phyloP scores from a whole-genome alignment of 1,284 basidiomycete species.

The Mycosarcoma maydis region DNA sequence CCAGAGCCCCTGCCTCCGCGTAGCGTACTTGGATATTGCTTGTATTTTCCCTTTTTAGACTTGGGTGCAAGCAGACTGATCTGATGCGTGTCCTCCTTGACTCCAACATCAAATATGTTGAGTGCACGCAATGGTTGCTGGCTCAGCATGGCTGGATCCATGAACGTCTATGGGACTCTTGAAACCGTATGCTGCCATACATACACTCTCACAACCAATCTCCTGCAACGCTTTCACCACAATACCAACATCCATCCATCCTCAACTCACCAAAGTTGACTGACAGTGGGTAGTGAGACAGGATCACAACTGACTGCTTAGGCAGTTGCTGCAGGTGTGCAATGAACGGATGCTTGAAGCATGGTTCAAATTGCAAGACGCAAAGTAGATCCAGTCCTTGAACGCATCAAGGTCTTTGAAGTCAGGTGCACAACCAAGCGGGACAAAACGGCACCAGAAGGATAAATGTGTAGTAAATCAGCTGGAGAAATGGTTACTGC shows the following conservation, averaged over 20 bases:
- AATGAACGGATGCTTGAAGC: no score
- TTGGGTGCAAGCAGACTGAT: slow-evolving; percentile 3
- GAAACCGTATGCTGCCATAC: no score
- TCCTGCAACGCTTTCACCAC: no score
- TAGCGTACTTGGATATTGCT: slow-evolving; percentile 2
- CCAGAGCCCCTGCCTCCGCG: neutral
- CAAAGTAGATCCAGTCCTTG: slow-evolving; percentile 13
- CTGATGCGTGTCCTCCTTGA: slow-evolving; percentile 1
- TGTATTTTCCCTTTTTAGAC: slow-evolving; percentile 5
- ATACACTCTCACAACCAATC: no score
- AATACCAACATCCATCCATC: no score
- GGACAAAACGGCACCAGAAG: neutral
- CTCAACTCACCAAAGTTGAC: no score
- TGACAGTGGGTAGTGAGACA: neutral
- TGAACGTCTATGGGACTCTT: no score
- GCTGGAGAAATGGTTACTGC: slow-evolving; percentile 6
- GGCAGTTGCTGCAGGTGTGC: no score
- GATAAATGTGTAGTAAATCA: slow-evolving; percentile 1
- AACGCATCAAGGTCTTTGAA: neutral
- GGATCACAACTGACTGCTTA: no score
- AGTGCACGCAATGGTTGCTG: slow-evolving; percentile 3
- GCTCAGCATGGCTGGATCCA: no score
- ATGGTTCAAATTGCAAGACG: neutral
- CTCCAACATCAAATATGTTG: slow-evolving; percentile 12
- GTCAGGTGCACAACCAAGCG: neutral